Percentiles rank a stretch among this genome's conserved stretches.
Conservation (phyloP, 2,329 filamentous ascomycete genomes). For the Tolypocladium amazonense region DNA sequence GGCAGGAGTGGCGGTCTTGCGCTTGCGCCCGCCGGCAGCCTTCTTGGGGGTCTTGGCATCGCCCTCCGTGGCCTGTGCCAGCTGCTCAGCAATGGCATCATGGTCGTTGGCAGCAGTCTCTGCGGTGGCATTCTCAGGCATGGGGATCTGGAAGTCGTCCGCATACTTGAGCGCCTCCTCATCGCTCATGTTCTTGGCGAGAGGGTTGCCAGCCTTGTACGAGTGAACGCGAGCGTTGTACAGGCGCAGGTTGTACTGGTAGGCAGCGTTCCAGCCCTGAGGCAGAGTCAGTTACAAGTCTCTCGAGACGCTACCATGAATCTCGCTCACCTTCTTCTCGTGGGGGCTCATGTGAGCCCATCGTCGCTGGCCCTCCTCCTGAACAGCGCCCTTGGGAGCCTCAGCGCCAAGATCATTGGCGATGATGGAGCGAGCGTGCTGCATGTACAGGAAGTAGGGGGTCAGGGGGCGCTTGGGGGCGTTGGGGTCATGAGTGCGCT, state of each 20-base stretch:
- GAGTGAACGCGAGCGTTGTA: conserved; percentile 57
- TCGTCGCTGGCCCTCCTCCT: conserved; percentile 74
- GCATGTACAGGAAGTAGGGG: conserved; percentile 91
- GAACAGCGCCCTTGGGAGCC: conserved; percentile 75
- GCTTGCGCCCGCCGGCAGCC: conserved; percentile 38
- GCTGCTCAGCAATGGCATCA: conserved; percentile 49
- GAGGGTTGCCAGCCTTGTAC: conserved; percentile 49
- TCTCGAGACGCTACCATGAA: not conserved
- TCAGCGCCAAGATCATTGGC: conserved; percentile 65
- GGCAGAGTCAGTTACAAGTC: not conserved
- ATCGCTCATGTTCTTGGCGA: conserved; percentile 51
- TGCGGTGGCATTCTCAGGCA: conserved; percentile 31
- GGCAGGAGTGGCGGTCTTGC: conserved; percentile 42
- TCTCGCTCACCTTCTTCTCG: conserved; percentile 45
- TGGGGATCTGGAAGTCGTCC: conserved; percentile 44
- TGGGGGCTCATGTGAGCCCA: conserved; percentile 68
- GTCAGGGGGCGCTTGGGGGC: conserved; percentile 90
- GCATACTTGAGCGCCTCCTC: conserved; percentile 50
- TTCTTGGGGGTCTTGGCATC: conserved; percentile 50
- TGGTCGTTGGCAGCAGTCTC: conserved; percentile 32
- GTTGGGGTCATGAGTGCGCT: conserved; percentile 78
- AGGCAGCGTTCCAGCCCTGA: conserved; percentile 53
- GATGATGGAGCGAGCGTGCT: conserved; percentile 75
- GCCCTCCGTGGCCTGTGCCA: conserved; percentile 35
- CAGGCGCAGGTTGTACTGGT: conserved; percentile 55